Percentiles rank a stretch among this genome's conserved stretches.
phyloP scores from a whole-genome alignment of 768 basidiomycete genomes.

The Kwoniella newhampshirensis region DNA sequence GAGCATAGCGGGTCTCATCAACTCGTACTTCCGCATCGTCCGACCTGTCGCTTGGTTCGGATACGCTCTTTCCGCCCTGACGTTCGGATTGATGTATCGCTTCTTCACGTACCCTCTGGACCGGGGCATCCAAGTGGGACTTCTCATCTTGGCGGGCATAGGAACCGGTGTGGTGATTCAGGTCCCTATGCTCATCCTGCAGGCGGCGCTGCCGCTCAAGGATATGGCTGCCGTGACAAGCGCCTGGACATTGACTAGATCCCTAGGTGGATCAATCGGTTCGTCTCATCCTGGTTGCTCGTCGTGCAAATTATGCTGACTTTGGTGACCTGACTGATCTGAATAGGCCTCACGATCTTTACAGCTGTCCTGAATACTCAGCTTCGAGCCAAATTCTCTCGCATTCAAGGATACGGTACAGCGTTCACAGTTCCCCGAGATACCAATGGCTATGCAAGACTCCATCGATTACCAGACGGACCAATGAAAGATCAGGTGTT shows the following conservation, averaged over 20 bases:
- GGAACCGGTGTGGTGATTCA: conserved; percentile 44
- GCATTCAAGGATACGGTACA: conserved; percentile 46
- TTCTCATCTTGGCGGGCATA: conserved; percentile 39
- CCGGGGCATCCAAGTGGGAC: conserved; percentile 30
- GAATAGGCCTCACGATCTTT: conserved; percentile 46
- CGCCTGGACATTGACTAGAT: conserved; percentile 42
- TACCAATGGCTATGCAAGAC: conserved; percentile 32
- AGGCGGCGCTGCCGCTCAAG: conserved; percentile 52
- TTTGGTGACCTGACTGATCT: too few species aligned
- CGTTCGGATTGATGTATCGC: conserved; percentile 36
- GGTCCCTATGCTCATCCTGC: conserved; percentile 41
- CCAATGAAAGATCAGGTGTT: conserved; percentile 6
- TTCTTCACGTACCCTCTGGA: conserved; percentile 27
- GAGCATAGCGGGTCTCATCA: conserved; percentile 50
- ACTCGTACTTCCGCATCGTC: conserved; percentile 42
- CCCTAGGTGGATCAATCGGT: conserved; percentile 46
- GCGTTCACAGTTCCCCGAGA: conserved; percentile 40
- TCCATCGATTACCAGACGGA: conserved; percentile 13
- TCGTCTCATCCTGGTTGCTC: too few species aligned
- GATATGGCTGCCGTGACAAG: conserved; percentile 50
- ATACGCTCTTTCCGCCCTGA: conserved; percentile 39
- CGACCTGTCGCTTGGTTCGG: conserved; percentile 50
- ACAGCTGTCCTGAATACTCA: conserved; percentile 46
- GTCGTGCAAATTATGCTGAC: not conserved
- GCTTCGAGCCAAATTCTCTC: conserved; percentile 36